A percentile compares a stretch with the other conserved stretches of the same genome.
phyloP scores from a whole-genome alignment of 1,284 basidiomycete genomes.

The Amylostereum areolatum region DNA sequence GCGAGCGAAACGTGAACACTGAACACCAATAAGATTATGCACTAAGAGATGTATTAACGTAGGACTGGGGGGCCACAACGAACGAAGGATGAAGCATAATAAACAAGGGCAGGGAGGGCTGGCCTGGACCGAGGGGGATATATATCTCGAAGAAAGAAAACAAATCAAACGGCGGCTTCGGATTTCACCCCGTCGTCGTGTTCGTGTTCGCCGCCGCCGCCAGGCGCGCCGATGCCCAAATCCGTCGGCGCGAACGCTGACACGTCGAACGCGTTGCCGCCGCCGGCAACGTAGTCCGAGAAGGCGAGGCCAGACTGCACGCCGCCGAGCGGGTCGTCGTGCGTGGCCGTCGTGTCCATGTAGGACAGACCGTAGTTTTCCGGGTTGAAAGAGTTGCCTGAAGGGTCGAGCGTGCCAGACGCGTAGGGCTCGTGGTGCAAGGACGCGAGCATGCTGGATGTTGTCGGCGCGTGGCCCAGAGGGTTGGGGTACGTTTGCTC shows the following conservation, averaged over 20 bases:
- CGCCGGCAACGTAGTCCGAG: constrained; percentile 53
- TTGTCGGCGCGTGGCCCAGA: constrained; percentile 75
- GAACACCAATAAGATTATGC: constrained; percentile 6
- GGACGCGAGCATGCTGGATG: constrained; percentile 81
- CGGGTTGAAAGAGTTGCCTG: constrained; percentile 51
- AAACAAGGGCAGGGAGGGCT: too few relatives aligned
- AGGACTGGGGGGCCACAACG: too few relatives aligned
- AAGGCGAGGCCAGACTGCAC: constrained; percentile 52
- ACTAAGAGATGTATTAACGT: not conserved
- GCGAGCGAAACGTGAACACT: too few relatives aligned
- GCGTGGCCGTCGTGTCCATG: constrained; percentile 61
- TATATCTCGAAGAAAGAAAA: too few relatives aligned
- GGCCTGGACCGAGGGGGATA: too few relatives aligned
- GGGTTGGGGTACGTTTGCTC: constrained; percentile 40
- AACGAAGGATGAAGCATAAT: too few relatives aligned
- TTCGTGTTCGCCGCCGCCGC: constrained; percentile 33
- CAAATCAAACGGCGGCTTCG: constrained; percentile 21
- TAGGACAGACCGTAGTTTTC: constrained; percentile 67
- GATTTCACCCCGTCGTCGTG: constrained; percentile 45
- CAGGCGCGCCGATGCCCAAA: constrained; percentile 43
- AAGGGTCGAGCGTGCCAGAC: constrained; percentile 53
- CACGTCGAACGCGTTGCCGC: constrained; percentile 58
- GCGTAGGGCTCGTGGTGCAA: constrained; percentile 71
- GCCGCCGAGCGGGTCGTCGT: constrained; percentile 50
- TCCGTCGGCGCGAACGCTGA: constrained; percentile 59